Base-by-base conservation (phyloP, 768 basidiomycete species). In the Pluteus cervinus region DNA sequence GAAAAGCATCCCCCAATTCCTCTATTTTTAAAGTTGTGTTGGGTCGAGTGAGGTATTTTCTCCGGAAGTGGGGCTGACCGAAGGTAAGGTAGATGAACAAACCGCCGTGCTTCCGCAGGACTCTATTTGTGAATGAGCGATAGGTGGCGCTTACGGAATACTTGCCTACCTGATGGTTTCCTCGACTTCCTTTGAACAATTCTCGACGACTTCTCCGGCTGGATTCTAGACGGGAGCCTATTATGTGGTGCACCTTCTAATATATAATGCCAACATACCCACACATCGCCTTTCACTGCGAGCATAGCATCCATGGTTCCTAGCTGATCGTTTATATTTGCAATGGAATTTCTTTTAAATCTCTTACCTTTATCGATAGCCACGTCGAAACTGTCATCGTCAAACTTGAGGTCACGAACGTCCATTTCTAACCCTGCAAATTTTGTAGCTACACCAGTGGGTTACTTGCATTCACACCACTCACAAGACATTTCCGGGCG, bases 301-400 rank as follows among this genome's bases (percentile, higher is more conserved):
- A 90, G 79, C 82, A 91, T 84, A 3, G 86, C 85, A 54, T 91
- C 88, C 86, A 91, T 88, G 2, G 87, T 89, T 11, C 85, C 66
- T 68, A 21, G 25, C 4, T 2, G 14, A 24, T 18, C 4, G 31
- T 15, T 15, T 30, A 29, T 10, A 29, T 11, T 18, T 31, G 40
- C 20, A 25, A 18, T 18, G n/a, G 7, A 5, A 22, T 14, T 18
- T 8, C 18, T n/a, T 25, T 18, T 3, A 21, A 14, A 16, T 25
- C 29, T 17, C 16, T 29, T 10, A 62, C 67, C 86, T 73, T 92
- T 92, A 59, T 92, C 89, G 34, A 92, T 81, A 0, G 76, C 86
- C 33, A 92, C 65, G 50, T 92, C 86, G 45, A 92, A 86, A 0
- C 69, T 66, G 3, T 61, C 62, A 32, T 71, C 58, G 3, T 73